Conservation (phyloP, 139 green algal genomes). For the Haematococcus lacustris region DNA sequence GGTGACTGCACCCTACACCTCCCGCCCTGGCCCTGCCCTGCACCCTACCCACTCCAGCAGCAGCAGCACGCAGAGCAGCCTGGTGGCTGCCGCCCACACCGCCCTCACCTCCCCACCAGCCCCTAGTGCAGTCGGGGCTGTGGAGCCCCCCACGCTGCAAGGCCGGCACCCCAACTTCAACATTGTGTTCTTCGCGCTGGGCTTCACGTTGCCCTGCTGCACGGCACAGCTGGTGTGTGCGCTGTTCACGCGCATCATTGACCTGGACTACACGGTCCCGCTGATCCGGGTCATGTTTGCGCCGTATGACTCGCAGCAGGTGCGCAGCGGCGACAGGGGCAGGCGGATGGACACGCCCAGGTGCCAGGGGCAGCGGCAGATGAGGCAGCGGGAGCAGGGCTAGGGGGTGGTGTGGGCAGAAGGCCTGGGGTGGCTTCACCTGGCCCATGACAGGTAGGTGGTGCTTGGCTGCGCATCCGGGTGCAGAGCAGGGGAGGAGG, state of each 20-base stretch:
- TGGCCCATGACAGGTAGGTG: no score
- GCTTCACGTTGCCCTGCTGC: constrained; percentile 33
- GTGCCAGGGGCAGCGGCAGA: no score
- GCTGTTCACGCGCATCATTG: constrained; percentile 38
- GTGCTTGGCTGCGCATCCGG: no score
- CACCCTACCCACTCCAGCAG: background rate
- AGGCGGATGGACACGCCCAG: no score
- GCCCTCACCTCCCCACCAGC: background rate
- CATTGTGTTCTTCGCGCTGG: constrained; percentile 37
- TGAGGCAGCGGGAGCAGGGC: no score
- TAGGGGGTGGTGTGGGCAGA: no score
- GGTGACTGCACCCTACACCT: background rate
- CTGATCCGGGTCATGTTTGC: constrained; percentile 15
- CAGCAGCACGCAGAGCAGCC: constrained; percentile 1
- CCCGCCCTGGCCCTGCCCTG: background rate
- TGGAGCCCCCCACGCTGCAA: no score
- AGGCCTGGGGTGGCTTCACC: no score
- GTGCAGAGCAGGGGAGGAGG: no score
- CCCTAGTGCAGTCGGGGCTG: background rate
- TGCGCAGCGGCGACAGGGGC: no score
- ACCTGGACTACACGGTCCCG: constrained; percentile 15
- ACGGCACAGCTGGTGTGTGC: constrained; percentile 36
- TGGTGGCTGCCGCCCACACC: background rate
- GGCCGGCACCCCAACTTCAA: constrained; percentile 33
- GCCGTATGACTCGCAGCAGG: constrained; percentile 4